These are phyloP conservation scores for Naganishia onofrii DNA, from an alignment of 768 basidiomycete genomes.

Conservation along the genomic window DNA sequence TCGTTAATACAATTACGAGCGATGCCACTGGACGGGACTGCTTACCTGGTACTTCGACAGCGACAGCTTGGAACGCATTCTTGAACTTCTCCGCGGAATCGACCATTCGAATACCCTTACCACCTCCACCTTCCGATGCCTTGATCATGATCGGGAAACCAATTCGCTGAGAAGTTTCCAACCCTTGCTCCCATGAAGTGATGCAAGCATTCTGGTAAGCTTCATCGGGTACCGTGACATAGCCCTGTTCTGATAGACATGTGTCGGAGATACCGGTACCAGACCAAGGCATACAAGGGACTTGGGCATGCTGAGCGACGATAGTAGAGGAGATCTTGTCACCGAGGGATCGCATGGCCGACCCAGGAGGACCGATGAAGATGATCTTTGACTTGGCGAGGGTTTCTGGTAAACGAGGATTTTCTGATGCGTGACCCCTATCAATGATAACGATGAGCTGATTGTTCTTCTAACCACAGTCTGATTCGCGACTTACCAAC, in stretches of 20 bases:
- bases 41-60: slow-evolving; percentile 91
- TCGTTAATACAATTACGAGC: slow-evolving; percentile 13
- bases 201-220: slow-evolving; percentile 88
- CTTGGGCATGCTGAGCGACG: slow-evolving; percentile 91
- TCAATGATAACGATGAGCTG: not conserved
- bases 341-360: slow-evolving; percentile 96
- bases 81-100: slow-evolving; percentile 81
- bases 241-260: slow-evolving; percentile 74
- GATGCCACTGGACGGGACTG: slow-evolving; percentile 23
- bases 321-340: slow-evolving; percentile 99
- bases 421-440: slow-evolving; percentile 94
- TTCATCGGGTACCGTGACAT: slow-evolving; percentile 87
- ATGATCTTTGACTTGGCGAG: slow-evolving; percentile 91
- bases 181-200: slow-evolving; percentile 77
- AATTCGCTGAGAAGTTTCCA: slow-evolving; percentile 76
- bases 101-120: slow-evolving; percentile 97
- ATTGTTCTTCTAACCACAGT: slow-evolving; percentile 7
- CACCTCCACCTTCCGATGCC: slow-evolving; percentile 97
- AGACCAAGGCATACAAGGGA: slow-evolving; percentile 99
- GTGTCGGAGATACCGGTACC: slow-evolving; percentile 91
- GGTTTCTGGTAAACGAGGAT: slow-evolving; percentile 91
- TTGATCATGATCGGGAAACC: slow-evolving; percentile 99
- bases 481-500: slow-evolving; percentile 62
- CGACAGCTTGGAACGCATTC: slow-evolving; percentile 88
- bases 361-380: slow-evolving; percentile 98